Conservation (phyloP, 2,329 filamentous ascomycete species). For the Leptographium flavum region DNA sequence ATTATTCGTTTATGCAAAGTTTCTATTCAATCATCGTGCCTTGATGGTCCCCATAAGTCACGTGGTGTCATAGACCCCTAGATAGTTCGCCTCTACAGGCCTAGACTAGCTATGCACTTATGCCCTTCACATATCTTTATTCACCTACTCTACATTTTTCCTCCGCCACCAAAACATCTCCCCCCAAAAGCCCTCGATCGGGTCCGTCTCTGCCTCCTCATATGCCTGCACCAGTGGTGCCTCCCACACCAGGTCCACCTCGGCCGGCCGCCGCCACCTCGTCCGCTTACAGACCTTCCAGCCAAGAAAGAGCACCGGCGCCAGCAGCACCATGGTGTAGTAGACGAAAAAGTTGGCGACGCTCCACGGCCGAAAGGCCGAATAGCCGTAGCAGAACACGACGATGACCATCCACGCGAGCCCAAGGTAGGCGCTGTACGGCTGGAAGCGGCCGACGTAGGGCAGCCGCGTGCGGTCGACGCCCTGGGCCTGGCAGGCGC, state of each 20-base stretch:
- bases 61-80: too few species aligned
- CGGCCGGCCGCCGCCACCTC: conserved; percentile 15
- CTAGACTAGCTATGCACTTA: too few species aligned
- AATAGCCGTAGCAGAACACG: conserved; percentile 37
- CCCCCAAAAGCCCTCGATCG: conserved; percentile 5
- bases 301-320: conserved; percentile 35
- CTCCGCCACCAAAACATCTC: conserved; percentile 1
- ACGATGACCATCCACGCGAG: conserved; percentile 9
- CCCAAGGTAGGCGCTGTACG: conserved; percentile 23
- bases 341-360: conserved; percentile 33
- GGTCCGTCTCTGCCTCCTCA: conserved; percentile 9
- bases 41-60: too few species aligned
- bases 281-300: conserved; percentile 54
- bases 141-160: too few species aligned
- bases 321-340: conserved; percentile 43
- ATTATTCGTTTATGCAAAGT: too few species aligned
- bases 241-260: conserved; percentile 16
- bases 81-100: too few species aligned
- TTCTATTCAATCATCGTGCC: too few species aligned
- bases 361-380: conserved; percentile 31
- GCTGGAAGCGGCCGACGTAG: conserved; percentile 23
- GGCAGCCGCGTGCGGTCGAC: conserved; percentile 20
- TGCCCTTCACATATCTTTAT: too few species aligned
- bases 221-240: conserved; percentile 23
- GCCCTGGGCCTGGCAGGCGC: conserved; percentile 22